Percentiles rank a stretch among this genome's conserved stretches.
phyloP scores from a whole-genome alignment of 1,284 basidiomycete genomes.

The Microbotryomycetes sp. region DNA sequence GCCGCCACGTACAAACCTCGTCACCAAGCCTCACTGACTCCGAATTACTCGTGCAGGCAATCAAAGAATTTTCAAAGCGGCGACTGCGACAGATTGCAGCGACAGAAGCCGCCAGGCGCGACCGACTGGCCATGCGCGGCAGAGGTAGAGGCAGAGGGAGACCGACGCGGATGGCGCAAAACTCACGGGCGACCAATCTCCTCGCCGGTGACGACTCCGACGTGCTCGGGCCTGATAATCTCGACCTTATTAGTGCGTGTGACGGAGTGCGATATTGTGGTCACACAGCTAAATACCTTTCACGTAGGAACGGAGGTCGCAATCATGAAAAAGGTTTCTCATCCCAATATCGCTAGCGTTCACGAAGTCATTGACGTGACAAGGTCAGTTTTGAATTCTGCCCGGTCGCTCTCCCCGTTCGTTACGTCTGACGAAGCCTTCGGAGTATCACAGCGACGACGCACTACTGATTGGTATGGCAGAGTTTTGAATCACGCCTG shows the following conservation, averaged over 20 bases:
- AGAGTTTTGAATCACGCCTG: too few relatives aligned
- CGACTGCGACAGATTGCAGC: conserved; percentile 28
- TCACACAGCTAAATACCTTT: background rate
- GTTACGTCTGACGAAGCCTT: background rate
- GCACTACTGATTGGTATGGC: conserved; percentile 46
- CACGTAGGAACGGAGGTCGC: conserved; percentile 31
- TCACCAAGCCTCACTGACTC: background rate
- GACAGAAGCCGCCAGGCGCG: conserved; percentile 10
- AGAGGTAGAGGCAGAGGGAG: conserved; percentile 18
- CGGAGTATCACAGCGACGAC: conserved; percentile 41
- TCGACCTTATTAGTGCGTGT: conserved; percentile 20
- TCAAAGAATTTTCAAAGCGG: conserved; percentile 36
- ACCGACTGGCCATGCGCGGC: conserved; percentile 7
- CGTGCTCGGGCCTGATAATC: conserved; percentile 24
- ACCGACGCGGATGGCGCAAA: background rate
- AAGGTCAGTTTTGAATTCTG: background rate
- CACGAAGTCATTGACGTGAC: conserved; percentile 52
- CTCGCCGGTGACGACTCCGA: conserved; percentile 1
- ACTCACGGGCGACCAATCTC: background rate
- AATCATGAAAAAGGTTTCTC: conserved; percentile 37
- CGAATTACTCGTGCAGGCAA: conserved; percentile 18
- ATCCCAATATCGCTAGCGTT: conserved; percentile 44
- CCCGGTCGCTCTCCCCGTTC: background rate
- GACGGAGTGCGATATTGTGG: background rate
- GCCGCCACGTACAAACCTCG: background rate